Conservation (phyloP, 108 stramenopile genomes). For the Epipyxis sp. region DNA sequence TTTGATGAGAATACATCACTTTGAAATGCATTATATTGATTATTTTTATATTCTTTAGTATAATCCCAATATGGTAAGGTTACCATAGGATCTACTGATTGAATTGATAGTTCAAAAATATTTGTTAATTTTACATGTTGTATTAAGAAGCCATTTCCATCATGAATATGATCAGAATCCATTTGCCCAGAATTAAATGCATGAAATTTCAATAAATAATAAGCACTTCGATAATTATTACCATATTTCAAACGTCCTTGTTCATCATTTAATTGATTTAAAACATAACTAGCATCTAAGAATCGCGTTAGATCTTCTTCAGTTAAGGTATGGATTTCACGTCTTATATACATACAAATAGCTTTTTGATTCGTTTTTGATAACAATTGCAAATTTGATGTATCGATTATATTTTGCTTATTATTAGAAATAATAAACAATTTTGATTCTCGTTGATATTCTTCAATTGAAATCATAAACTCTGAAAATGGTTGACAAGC, state of each 20-base stretch:
- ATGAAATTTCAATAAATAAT: neutral
- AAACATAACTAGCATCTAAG: conserved; percentile 45
- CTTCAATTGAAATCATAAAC: no score
- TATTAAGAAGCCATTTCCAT: conserved; percentile 42
- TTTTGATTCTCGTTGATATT: no score
- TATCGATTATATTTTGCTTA: no score
- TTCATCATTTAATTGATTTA: neutral
- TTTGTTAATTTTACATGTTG: conserved; percentile 40
- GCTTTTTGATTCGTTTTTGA: no score
- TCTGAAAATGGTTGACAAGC: no score
- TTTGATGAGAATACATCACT: neutral
- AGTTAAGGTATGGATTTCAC: conserved; percentile 46
- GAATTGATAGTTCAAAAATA: conserved; percentile 40
- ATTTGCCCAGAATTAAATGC: conserved; percentile 21
- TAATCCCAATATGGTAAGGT: conserved; percentile 51
- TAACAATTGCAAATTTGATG: no score
- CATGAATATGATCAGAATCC: conserved; percentile 46
- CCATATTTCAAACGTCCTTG: conserved; percentile 35
- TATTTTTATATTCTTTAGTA: no score
- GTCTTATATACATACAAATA: conserved; percentile 35
- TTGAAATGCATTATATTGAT: neutral
- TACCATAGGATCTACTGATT: conserved; percentile 39
- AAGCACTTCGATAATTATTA: conserved; percentile 30
- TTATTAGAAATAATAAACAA: no score
- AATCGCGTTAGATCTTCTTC: conserved; percentile 35